Evolutionary conservation across 2,329 filamentous ascomycete genomes (phyloP), one percentile per base, ranked within the genome.

Genomic region (Pyricularia grisea): DNA sequence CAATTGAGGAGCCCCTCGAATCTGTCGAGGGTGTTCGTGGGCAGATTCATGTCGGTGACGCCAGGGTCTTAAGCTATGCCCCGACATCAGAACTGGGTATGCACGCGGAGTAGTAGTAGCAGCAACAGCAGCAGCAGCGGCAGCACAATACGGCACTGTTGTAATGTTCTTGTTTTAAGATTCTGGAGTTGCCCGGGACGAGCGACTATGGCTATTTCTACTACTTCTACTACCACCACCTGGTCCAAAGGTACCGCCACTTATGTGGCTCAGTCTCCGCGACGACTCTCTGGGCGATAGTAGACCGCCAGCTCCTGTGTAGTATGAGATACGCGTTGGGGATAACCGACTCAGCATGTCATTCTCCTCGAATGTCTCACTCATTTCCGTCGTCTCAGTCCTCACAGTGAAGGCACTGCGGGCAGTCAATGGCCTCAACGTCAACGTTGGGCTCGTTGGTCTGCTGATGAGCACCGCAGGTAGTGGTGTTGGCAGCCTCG

Each of bases 221-320:
- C 66, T 31, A 27, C 33, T 42, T 1, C 12, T 42, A 17, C 33
- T 42, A 36, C 33, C 33, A 36, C 66, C 66, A 33, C 23, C 55
- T 7, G 23, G 17, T 6, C 67, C 67, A 14, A 68, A 68, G 11
- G 67, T 68, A 30, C 67, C 55, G 20, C 31, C 67, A 17, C 67
- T 68, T 61, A 68, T 61, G n/a, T 31, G 30, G 30, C 67, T 68
- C 58, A 68, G 67, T 27, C 55, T 33, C 14, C 25, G 14, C 20
- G 58, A 33, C 50, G 55, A 25, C 1, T 9, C n/a, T 9, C 30
- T 27, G 0, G 55, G 58, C 58, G 58, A 63, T 58, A 30, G 23
- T 10, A 61, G 20, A 14, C 60, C 60, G 5, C 60, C 60, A 20
- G 60, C 27, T 7, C 23, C 60, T 1, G 60, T 63, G 27, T 28